Percentiles rank a stretch among this genome's conserved stretches.
These are phyloP conservation scores for Termitomyces sp. DNA, from an alignment of 768 basidiomycete species.

Conservation along the genomic window DNA sequence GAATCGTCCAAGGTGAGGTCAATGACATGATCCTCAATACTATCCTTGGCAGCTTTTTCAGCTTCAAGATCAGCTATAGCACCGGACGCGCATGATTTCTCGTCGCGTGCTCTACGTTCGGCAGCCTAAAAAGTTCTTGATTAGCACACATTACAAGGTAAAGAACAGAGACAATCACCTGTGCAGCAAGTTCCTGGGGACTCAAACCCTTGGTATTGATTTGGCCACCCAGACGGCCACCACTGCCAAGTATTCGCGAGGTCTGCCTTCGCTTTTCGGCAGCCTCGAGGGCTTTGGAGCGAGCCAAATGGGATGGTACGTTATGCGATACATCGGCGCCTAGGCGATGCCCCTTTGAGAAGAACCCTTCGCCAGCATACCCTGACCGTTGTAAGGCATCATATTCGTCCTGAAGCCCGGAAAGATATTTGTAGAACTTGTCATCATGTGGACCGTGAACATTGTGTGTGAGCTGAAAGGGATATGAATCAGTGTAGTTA, in stretches of 20 bases:
- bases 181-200: slow-evolving; percentile 72
- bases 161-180: slow-evolving; percentile 34
- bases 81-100: slow-evolving; percentile 71
- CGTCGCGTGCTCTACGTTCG: slow-evolving; percentile 72
- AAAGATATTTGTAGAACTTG: slow-evolving; percentile 72
- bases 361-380: slow-evolving; percentile 91
- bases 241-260: slow-evolving; percentile 43
- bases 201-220: slow-evolving; percentile 41
- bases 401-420: slow-evolving; percentile 80
- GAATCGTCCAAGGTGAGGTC: slow-evolving; percentile 51
- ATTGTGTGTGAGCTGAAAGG: slow-evolving; percentile 76
- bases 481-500: neutral
- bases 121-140: slow-evolving; percentile 62
- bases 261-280: slow-evolving; percentile 70
- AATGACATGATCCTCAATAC: slow-evolving; percentile 57
- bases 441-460: slow-evolving; percentile 90
- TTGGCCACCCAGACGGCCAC: slow-evolving; percentile 58
- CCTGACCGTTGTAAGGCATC: slow-evolving; percentile 76
- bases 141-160: neutral
- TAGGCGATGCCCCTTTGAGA: slow-evolving; percentile 66
- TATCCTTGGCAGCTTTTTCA: slow-evolving; percentile 66
- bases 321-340: slow-evolving; percentile 70
- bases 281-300: slow-evolving; percentile 68
- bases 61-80: slow-evolving; percentile 56
- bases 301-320: slow-evolving; percentile 62